Evolutionary conservation across 2,329 filamentous ascomycete species (phyloP).

Genomic region (Epichloe uncinata): DNA sequence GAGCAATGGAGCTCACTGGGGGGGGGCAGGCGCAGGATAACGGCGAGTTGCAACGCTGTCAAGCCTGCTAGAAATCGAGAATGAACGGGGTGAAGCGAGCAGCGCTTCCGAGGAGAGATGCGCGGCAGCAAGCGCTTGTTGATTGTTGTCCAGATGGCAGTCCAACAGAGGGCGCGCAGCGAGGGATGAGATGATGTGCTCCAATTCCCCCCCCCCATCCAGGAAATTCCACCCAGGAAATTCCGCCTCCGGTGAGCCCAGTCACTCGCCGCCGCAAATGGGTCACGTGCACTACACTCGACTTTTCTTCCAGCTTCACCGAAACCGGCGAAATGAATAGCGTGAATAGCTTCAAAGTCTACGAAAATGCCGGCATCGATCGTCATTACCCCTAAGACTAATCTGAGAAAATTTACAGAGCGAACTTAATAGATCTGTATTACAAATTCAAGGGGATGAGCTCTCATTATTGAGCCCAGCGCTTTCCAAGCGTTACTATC

Average conservation of each 20-base stretch:
- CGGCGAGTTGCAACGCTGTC: background rate
- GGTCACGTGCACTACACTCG: background rate
- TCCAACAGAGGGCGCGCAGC: background rate
- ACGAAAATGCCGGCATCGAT: too few species aligned
- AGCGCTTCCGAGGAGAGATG: constrained; percentile 8
- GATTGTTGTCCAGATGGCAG: background rate
- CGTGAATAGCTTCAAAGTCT: background rate
- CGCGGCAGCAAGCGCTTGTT: background rate
- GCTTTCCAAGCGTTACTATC: too few species aligned
- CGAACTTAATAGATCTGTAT: too few species aligned
- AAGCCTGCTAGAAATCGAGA: background rate
- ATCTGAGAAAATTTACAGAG: too few species aligned
- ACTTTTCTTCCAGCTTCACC: background rate
- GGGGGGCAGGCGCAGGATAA: constrained; percentile 5
- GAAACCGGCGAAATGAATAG: background rate
- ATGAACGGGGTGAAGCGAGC: background rate
- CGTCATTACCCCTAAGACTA: too few species aligned
- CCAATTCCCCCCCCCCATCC: background rate
- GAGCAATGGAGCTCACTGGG: too few species aligned
- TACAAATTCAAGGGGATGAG: too few species aligned
- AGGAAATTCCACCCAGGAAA: too few species aligned
- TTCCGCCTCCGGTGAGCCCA: too few species aligned
- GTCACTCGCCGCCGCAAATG: background rate
- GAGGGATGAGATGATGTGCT: background rate
- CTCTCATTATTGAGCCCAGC: too few species aligned